Percentiles rank a stretch among this genome's conserved stretches.
Conservation (phyloP, 164 flowering plant species). For the Taxillus chinensis region DNA sequence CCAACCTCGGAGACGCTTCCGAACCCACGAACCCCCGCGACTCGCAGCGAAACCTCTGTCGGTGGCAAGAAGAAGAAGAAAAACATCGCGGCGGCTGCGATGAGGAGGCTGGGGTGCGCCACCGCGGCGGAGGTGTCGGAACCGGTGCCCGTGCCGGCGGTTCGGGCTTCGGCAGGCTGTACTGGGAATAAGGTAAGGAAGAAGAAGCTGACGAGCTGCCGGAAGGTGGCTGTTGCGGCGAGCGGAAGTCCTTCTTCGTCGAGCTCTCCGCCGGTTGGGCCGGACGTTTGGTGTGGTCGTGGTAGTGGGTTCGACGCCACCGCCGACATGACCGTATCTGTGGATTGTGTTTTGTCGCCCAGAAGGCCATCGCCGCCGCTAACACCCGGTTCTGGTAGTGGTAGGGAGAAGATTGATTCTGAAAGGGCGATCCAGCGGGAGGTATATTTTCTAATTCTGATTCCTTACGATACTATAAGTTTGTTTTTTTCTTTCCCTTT, state of each 20-base stretch:
- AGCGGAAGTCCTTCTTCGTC: conserved; percentile 3
- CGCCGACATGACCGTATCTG: conserved; percentile 34
- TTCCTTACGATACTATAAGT: too few relatives aligned
- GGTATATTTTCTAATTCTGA: conserved; percentile 15
- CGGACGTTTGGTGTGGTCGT: conserved; percentile 85
- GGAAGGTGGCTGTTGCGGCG: neutral
- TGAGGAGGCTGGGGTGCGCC: conserved; percentile 57
- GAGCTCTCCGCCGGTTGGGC: conserved; percentile 21
- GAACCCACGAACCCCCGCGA: conserved; percentile 23
- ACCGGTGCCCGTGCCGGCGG: conserved; percentile 58
- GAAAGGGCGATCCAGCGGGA: conserved; percentile 34
- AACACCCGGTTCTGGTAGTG: conserved; percentile 14
- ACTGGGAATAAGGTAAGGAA: conserved; percentile 31
- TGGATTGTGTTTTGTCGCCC: conserved; percentile 49
- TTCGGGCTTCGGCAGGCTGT: conserved; percentile 76
- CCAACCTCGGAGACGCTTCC: conserved; percentile 23
- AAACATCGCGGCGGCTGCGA: conserved; percentile 22
- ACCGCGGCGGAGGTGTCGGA: conserved; percentile 20
- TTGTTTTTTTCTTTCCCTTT: too few relatives aligned
- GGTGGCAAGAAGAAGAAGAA: conserved; percentile 21
- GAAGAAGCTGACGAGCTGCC: conserved; percentile 20
- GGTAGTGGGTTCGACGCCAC: conserved; percentile 52
- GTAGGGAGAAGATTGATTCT: conserved; percentile 37
- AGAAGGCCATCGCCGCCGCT: conserved; percentile 16
- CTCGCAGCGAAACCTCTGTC: conserved; percentile 41